A percentile compares a stretch with the other conserved stretches of the same genome.
These are phyloP conservation scores for Fusarium coicis DNA, from an alignment of 2,329 filamentous ascomycete species.

Conservation along the genomic window DNA sequence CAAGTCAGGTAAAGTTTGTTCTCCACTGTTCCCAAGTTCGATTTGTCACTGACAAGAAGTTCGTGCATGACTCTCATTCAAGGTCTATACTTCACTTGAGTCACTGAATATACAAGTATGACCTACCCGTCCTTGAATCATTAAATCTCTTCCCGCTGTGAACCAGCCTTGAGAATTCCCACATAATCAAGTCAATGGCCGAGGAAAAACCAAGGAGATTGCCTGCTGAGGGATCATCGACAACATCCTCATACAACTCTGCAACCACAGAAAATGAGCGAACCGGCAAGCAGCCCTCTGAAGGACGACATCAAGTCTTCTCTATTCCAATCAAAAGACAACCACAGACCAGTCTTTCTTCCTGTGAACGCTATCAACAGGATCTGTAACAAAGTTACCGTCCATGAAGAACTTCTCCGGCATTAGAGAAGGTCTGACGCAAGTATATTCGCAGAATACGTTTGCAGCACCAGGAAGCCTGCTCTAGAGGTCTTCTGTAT, in stretches of 20 bases:
- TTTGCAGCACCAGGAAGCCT: no score
- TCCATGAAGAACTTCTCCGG: no score
- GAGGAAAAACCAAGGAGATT: neutral
- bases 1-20: neutral
- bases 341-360: no score
- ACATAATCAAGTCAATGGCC: neutral
- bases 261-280: neutral
- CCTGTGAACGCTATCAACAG: no score
- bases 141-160: neutral
- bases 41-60: neutral
- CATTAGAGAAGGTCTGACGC: no score
- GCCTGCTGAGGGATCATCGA: neutral
- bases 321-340: no score
- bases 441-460: no score
- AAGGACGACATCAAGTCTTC: no score
- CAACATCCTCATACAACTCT: neutral
- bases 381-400: no score
- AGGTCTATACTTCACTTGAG: neutral
- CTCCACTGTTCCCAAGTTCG: neutral
- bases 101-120: neutral
- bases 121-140: neutral
- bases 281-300: neutral
- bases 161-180: neutral
- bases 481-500: no score
- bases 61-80: neutral